phyloP scores from a whole-genome alignment of 257 asterid species.

The Leptodermis oblonga region DNA sequence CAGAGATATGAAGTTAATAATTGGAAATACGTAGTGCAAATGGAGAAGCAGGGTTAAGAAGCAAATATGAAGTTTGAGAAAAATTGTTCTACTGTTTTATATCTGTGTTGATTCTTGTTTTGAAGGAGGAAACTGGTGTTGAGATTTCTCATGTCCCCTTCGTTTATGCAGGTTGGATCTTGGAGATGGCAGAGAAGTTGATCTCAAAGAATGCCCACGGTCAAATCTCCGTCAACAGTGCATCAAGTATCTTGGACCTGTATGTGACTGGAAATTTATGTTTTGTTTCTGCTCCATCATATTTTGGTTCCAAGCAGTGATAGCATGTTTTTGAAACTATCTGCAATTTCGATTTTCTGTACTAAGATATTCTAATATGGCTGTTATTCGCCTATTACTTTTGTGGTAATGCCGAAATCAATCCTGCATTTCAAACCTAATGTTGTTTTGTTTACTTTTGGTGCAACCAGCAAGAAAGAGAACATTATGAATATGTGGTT shows the following conservation, averaged over 20 bases:
- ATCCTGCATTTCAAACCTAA: not conserved
- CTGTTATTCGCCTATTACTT: not conserved
- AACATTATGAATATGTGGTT: constrained; percentile 56
- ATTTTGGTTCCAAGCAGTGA: not conserved
- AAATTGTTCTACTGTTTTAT: not conserved
- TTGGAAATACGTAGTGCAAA: not conserved
- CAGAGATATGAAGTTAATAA: not conserved
- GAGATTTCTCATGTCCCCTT: constrained; percentile 9
- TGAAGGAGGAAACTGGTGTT: constrained; percentile 9
- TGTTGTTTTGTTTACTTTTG: constrained; percentile 18
- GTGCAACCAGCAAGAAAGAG: constrained; percentile 73
- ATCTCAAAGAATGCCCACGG: constrained; percentile 77
- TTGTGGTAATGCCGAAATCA: not conserved
- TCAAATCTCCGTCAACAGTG: constrained; percentile 80
- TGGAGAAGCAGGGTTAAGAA: constrained; percentile 2
- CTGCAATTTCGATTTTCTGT: not conserved
- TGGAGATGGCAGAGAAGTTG: constrained; percentile 91
- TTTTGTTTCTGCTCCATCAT: not conserved
- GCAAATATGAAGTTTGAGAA: too few relatives aligned
- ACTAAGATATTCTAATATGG: not conserved
- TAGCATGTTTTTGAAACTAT: not conserved
- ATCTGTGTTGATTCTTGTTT: not conserved
- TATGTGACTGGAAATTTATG: constrained; percentile 35
- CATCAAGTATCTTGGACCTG: constrained; percentile 94
- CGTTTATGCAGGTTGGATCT: constrained; percentile 74